Evolutionary conservation across 192 early-diverging fungal species (phyloP).

Genomic region (Backusella westeae): DNA sequence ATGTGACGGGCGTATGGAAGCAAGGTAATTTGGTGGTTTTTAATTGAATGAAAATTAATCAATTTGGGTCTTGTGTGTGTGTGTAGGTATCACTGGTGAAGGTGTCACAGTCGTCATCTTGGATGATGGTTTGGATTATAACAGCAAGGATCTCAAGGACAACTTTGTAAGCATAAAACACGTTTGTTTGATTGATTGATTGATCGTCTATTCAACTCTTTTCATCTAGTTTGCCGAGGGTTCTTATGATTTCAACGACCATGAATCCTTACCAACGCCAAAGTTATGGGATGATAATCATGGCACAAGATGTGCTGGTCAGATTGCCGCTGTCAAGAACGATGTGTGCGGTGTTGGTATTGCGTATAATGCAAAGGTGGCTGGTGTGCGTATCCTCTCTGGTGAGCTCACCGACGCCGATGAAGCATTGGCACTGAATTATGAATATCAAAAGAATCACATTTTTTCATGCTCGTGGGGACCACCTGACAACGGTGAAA

Average conservation of each 20-base stretch:
- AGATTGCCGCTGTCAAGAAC: slow-evolving; percentile 80
- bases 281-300: slow-evolving; percentile 69
- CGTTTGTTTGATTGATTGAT: neutral
- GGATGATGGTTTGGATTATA: slow-evolving; percentile 85
- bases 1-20: slow-evolving; percentile 80
- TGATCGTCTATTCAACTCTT: neutral
- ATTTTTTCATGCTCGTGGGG: slow-evolving; percentile 91
- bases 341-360: slow-evolving; percentile 81
- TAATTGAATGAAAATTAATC: neutral
- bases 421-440: slow-evolving; percentile 79
- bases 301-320: slow-evolving; percentile 86
- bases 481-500: slow-evolving; percentile 73
- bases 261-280: slow-evolving; percentile 65
- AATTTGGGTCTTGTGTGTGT: neutral
- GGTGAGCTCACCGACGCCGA: slow-evolving; percentile 74
- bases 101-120: slow-evolving; percentile 74
- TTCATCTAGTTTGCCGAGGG: slow-evolving; percentile 53
- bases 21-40: slow-evolving; percentile 44
- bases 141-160: slow-evolving; percentile 64
- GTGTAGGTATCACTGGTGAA: slow-evolving; percentile 62
- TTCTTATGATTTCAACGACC: slow-evolving; percentile 86
- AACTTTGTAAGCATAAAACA: slow-evolving; percentile 57
- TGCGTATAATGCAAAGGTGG: slow-evolving; percentile 70
- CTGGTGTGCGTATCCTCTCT: slow-evolving; percentile 80
- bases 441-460: slow-evolving; percentile 73